Conservation (phyloP, 495 filamentous ascomycete genomes). For the Penicillium robsamsonii region DNA sequence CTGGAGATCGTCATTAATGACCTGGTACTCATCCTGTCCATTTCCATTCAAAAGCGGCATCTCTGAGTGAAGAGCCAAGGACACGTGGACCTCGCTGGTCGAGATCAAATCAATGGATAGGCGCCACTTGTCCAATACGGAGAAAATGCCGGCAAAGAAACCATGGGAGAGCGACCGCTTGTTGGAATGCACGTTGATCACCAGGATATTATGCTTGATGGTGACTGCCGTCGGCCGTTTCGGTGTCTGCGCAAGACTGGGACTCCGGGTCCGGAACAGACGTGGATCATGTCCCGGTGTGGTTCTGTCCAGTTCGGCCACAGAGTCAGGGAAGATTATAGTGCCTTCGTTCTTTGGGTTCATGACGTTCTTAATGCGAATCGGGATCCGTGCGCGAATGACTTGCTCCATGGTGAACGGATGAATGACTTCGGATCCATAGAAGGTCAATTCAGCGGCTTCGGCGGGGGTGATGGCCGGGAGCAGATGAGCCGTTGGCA, state of each 20-base stretch:
- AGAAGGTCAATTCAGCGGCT: constrained; percentile 88
- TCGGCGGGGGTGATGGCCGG: constrained; percentile 79
- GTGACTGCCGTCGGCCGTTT: constrained; percentile 90
- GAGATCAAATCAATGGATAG: constrained; percentile 92
- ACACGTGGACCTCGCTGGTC: constrained; percentile 91
- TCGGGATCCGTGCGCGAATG: constrained; percentile 85
- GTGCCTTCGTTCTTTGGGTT: constrained; percentile 87
- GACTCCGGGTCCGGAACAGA: constrained; percentile 48
- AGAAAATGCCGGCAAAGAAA: constrained; percentile 89
- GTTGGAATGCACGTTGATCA: constrained; percentile 94
- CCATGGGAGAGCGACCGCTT: constrained; percentile 83
- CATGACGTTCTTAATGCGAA: constrained; percentile 98
- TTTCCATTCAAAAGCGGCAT: constrained; percentile 51
- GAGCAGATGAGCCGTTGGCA: constrained; percentile 77
- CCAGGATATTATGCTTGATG: constrained; percentile 87
- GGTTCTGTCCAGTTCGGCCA: constrained; percentile 46
- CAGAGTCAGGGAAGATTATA: constrained; percentile 64
- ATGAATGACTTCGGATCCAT: constrained; percentile 94
- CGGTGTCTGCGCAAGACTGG: constrained; percentile 49
- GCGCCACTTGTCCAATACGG: constrained; percentile 72
- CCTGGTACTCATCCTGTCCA: constrained; percentile 60
- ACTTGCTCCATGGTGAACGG: constrained; percentile 99
- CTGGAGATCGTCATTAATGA: constrained; percentile 62
- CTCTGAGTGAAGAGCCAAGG: constrained; percentile 84
- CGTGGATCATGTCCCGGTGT: constrained; percentile 46